Percentiles rank a stretch among this genome's conserved stretches.
Conservation (phyloP, 2,329 filamentous ascomycete genomes). For the Salinomyces thailandicus region DNA sequence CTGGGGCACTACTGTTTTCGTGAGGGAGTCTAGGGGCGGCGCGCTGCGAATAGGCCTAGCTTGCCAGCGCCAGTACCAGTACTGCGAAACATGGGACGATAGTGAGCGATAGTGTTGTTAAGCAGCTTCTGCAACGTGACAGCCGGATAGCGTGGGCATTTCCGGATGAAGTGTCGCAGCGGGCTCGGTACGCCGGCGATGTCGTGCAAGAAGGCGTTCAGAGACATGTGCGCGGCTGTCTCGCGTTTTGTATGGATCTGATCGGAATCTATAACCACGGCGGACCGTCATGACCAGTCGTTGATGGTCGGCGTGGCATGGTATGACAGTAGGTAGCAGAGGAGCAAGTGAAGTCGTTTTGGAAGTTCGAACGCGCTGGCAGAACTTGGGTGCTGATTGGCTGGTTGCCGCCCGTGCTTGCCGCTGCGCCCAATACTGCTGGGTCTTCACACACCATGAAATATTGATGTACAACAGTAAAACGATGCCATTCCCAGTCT, state of each 20-base stretch:
- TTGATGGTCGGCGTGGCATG: neutral
- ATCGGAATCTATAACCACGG: neutral
- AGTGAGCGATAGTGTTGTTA: neutral
- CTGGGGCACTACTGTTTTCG: neutral
- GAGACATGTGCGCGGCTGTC: slow-evolving; percentile 1
- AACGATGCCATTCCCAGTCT: too few relatives aligned
- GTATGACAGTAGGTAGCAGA: slow-evolving; percentile 2
- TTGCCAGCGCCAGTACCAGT: neutral
- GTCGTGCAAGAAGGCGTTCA: slow-evolving; percentile 1
- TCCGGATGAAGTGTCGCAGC: neutral
- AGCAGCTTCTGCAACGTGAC: neutral
- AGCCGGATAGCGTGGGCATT: slow-evolving; percentile 3
- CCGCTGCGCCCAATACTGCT: too few relatives aligned
- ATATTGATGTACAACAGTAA: too few relatives aligned
- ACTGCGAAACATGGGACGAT: slow-evolving; percentile 1
- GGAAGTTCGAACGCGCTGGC: neutral
- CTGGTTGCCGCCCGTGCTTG: neutral
- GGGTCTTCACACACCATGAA: too few relatives aligned
- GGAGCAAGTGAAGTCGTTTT: slow-evolving; percentile 4
- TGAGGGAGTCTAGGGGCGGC: neutral
- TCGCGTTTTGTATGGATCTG: neutral
- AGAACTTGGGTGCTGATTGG: neutral
- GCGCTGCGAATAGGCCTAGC: neutral
- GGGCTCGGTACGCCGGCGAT: slow-evolving; percentile 5
- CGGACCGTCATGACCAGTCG: neutral